Evolutionary conservation across 2,329 filamentous ascomycete genomes (phyloP), one percentile per base, ranked within the genome.

Genomic region (Alternaria alternata): DNA sequence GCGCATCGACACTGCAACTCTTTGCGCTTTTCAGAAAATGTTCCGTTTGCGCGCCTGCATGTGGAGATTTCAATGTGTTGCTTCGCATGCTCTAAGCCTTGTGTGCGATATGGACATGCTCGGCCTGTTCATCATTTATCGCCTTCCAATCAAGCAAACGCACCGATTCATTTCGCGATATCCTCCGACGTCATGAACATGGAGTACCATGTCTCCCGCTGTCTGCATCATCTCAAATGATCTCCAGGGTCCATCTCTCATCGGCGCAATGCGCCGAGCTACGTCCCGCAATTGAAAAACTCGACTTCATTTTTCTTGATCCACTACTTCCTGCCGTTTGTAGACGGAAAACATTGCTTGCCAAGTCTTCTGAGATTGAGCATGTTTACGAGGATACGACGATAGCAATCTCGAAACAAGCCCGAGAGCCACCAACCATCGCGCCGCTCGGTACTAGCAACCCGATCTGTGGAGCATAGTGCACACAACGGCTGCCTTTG

Each of bases 391-490:
- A 39, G 22, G 32, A 44, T 51, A 62, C 48, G 61, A 63, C 30
- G 44, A 55, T 18, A 60, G 60, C 57, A 54, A 47, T 43, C 26
- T 46, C 51, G 56, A 52, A 44, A 55, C 58, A 18, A 57, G 26
- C 16, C 39, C 48, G 51, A 38, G 55, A 53, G 63, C 63, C 57
- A 64, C 65, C 39, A 48, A 30, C 43, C n/a, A 51, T 39, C 36
- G 58, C 60, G 51, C 57, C 53, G 43, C 59, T 62, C 51, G 58
- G 59, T 42, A 34, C 51, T 51, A 51, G 34, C 44, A 30, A 66
- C 61, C 61, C 54, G 60, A 66, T 63, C 61, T 63, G 61, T 66
- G 58, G 63, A 66, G 51, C 62, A 44, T 48, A 53, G 55, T 53
- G 62, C 64, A 54, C 55, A 34, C 52, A 65, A 65, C 64, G 60